Percentiles rank a stretch among this genome's conserved stretches.
Conservation (phyloP, 2,329 filamentous ascomycete genomes). For the Cercospora sp. region DNA sequence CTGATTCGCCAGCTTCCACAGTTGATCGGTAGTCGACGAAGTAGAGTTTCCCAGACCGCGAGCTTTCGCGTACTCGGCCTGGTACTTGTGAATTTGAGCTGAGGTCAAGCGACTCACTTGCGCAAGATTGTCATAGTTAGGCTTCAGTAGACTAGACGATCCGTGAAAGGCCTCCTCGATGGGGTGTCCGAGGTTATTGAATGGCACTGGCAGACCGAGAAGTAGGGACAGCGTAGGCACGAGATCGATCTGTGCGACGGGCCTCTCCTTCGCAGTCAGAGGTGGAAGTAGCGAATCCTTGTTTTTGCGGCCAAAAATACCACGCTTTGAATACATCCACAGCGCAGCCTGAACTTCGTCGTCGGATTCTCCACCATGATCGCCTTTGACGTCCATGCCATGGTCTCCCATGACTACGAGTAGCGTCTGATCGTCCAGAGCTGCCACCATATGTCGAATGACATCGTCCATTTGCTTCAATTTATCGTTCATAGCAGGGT, state of each 20-base stretch:
- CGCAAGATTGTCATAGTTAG: conserved; percentile 71
- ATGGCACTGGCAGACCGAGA: conserved; percentile 88
- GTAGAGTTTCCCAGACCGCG: conserved; percentile 65
- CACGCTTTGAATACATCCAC: conserved; percentile 96
- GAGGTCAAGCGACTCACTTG: conserved; percentile 74
- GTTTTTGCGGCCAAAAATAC: conserved; percentile 76
- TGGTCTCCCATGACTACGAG: conserved; percentile 98
- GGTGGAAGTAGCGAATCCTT: conserved; percentile 60
- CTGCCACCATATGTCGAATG: conserved; percentile 68
- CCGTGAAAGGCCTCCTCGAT: conserved; percentile 93
- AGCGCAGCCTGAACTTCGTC: conserved; percentile 92
- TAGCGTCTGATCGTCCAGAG: conserved; percentile 80
- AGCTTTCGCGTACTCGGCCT: conserved; percentile 75
- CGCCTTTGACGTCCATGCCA: conserved; percentile 95
- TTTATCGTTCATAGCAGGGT: conserved; percentile 88
- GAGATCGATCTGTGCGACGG: conserved; percentile 85
- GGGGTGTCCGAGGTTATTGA: conserved; percentile 89
- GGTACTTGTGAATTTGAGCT: conserved; percentile 86
- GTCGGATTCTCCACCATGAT: conserved; percentile 97
- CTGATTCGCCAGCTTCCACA: conserved; percentile 63
- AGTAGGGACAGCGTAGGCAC: conserved; percentile 89
- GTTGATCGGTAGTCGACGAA: conserved; percentile 48
- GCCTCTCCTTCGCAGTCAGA: conserved; percentile 71
- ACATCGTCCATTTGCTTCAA: conserved; percentile 86
- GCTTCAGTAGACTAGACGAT: conserved; percentile 46